Conservation (phyloP, 2,329 filamentous ascomycete species). For the Fusarium redolens region DNA sequence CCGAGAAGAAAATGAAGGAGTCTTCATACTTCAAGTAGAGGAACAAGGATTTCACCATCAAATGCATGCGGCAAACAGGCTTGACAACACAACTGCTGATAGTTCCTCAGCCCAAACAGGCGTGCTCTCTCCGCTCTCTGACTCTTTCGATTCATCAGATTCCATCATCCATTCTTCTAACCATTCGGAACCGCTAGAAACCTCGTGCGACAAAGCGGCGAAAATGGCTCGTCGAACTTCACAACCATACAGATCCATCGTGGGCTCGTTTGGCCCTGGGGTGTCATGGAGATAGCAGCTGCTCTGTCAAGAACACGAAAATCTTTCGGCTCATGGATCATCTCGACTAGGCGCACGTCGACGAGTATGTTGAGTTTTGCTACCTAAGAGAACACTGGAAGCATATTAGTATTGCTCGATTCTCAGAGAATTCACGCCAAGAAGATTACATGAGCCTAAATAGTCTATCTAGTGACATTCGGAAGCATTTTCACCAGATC, state of each 20-base stretch:
- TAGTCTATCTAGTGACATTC: too few species aligned
- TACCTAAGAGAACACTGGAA: not conserved
- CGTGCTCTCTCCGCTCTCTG: not conserved
- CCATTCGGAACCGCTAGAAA: not conserved
- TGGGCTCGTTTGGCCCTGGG: not conserved
- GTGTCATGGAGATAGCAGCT: not conserved
- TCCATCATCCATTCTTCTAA: not conserved
- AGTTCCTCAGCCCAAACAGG: not conserved
- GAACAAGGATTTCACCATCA: not conserved
- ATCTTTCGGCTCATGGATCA: not conserved
- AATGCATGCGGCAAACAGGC: not conserved
- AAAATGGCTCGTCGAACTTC: not conserved
- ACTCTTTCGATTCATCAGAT: not conserved
- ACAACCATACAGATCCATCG: not conserved
- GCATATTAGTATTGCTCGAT: not conserved
- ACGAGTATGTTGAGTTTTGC: rapidly evolving
- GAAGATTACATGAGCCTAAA: too few species aligned
- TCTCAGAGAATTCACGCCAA: not conserved
- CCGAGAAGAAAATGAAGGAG: not conserved
- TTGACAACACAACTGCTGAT: not conserved
- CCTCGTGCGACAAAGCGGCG: not conserved
- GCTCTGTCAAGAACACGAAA: not conserved
- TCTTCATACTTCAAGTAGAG: not conserved
- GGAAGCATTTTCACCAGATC: too few species aligned
- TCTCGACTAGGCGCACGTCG: not conserved